Evolutionary conservation across 306 rosid genomes (phyloP), one percentile per base, ranked within the genome.

Genomic region (Lathyrus tuberosus): DNA sequence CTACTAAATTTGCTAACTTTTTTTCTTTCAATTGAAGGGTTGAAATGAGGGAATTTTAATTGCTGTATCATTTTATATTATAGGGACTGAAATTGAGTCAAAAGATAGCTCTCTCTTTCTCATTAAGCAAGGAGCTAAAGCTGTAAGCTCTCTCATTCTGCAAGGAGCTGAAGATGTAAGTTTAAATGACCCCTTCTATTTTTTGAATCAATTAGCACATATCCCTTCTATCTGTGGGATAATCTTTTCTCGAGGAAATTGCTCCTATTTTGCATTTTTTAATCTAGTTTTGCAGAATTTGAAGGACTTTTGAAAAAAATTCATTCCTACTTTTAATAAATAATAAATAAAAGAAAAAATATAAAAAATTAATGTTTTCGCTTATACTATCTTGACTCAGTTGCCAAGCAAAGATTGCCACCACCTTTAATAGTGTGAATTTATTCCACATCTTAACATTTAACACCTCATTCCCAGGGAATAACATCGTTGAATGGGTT

Each of bases 161-260:
- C n/a, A n/a, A n/a, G n/a, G n/a, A n/a, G n/a, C n/a, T n/a, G 82
- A 78, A 67, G 82, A 78, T 71, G 82, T 78, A 58, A 65, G 82
- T 75, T 3, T 30, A 6, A 30, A 12, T 33, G 67, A 30, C 41
- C 20, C 24, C 59, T 10, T 69, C 9, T 16, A 51, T 69, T 76
- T 49, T 33, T 60, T 15, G 56, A 76, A 61, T 54, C 38, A 28
- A 40, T 61, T 69, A 18, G n/a, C 24, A 15, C 15, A 33, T 37
- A 24, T 65, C 40, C 47, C 26, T 61, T 6, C 28, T 24, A 17
- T n/a, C n/a, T 68, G 40, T 67, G 60, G 2, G 33, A 30, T 30
- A 5, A 46, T 33, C 1, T 37, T 64, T 46, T 57, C 22, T 33
- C 47, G 30, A 37, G 47, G 52, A 54, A 42, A 53, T n/a, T 42